Conservation (phyloP, 495 filamentous ascomycete genomes). For the Opeltia flavorubescens region DNA sequence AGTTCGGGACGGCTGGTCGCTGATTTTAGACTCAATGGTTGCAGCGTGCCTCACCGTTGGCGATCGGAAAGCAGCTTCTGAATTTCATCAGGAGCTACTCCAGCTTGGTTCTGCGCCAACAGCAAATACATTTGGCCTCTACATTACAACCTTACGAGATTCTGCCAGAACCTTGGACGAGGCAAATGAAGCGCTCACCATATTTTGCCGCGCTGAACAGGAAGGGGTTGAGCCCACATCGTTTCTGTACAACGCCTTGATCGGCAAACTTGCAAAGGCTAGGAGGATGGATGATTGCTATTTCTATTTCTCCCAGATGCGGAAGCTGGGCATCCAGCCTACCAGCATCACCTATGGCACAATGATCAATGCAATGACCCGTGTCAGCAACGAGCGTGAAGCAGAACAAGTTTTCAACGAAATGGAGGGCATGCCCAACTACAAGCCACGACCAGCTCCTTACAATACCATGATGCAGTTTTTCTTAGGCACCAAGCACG, state of each 20-base stretch:
- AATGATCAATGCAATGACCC: slow-evolving; percentile 92
- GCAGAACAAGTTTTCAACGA: slow-evolving; percentile 97
- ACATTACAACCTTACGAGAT: slow-evolving; percentile 95
- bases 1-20: slow-evolving; percentile 87
- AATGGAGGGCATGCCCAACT: slow-evolving; percentile 98
- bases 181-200: slow-evolving; percentile 88
- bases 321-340: slow-evolving; percentile 76
- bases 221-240: slow-evolving; percentile 92
- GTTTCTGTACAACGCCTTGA: slow-evolving; percentile 96
- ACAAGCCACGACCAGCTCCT: slow-evolving; percentile 90
- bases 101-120: slow-evolving; percentile 80
- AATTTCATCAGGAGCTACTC: slow-evolving; percentile 80
- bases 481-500: slow-evolving; percentile 93
- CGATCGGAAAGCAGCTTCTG: slow-evolving; percentile 59
- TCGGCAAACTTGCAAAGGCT: slow-evolving; percentile 95
- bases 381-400: slow-evolving; percentile 93
- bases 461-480: slow-evolving; percentile 99
- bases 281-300: slow-evolving; percentile 95
- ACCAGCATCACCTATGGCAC: slow-evolving; percentile 97
- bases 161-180: slow-evolving; percentile 96
- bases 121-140: slow-evolving; percentile 93
- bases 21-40: slow-evolving; percentile 91
- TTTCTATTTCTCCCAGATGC: slow-evolving; percentile 97
- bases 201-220: slow-evolving; percentile 85
- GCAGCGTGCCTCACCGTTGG: slow-evolving; percentile 79